These are phyloP conservation scores for Zygosaccharomyces pseudobailii DNA, from an alignment of 1,139 yeast genomes.

Conservation along the genomic window DNA sequence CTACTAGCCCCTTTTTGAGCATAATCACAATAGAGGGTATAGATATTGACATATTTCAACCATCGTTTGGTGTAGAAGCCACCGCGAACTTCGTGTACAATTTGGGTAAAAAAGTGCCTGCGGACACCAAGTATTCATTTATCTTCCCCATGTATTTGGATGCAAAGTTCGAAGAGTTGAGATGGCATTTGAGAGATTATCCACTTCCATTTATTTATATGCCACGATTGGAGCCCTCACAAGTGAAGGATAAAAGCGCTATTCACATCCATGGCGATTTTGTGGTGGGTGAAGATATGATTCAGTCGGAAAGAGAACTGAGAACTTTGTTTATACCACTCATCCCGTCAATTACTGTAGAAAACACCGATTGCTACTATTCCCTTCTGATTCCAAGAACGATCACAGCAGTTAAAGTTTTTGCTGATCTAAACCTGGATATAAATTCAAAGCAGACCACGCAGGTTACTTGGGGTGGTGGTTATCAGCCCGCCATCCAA, in stretches of 20 bases:
- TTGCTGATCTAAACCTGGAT: slow-evolving; percentile 53
- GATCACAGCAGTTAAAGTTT: slow-evolving; percentile 69
- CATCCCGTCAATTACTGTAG: slow-evolving; percentile 40
- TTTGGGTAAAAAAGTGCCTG: slow-evolving; percentile 81
- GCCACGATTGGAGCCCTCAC: slow-evolving; percentile 38
- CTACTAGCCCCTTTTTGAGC: slow-evolving; percentile 61
- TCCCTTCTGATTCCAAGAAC: slow-evolving; percentile 70
- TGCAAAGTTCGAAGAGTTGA: slow-evolving; percentile 46
- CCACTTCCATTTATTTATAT: slow-evolving; percentile 50
- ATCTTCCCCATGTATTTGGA: slow-evolving; percentile 55
- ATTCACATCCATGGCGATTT: slow-evolving; percentile 45
- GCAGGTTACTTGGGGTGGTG: slow-evolving; percentile 79
- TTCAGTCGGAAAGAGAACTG: slow-evolving; percentile 44
- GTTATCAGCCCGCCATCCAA: slow-evolving; percentile 79
- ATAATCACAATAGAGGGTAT: slow-evolving; percentile 52
- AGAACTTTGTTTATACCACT: slow-evolving; percentile 63
- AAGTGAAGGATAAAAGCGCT: slow-evolving; percentile 31
- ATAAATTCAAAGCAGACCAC: slow-evolving; percentile 58
- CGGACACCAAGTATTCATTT: slow-evolving; percentile 61
- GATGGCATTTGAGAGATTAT: slow-evolving; percentile 63
- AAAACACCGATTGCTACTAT: slow-evolving; percentile 45
- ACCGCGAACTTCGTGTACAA: slow-evolving; percentile 59
- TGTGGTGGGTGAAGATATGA: slow-evolving; percentile 52
- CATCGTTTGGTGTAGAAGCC: slow-evolving; percentile 50
- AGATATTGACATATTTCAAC: slow-evolving; percentile 50